Percentiles rank a stretch among this genome's conserved stretches.
Conservation (phyloP, 2,329 filamentous ascomycete genomes). For the Chaetomium globosum region DNA sequence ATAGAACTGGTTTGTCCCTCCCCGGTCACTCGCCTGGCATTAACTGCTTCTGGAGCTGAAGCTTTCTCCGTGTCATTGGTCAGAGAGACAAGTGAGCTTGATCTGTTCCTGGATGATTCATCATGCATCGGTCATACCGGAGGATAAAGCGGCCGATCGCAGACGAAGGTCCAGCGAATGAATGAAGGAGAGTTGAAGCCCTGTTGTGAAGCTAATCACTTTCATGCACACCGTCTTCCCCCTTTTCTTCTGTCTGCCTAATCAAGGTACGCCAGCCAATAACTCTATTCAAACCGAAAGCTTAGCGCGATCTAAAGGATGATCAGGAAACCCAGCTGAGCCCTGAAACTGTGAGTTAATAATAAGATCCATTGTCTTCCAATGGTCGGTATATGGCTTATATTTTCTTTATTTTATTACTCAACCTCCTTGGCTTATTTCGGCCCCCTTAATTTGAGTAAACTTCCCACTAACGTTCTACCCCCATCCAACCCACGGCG, state of each 20-base stretch:
- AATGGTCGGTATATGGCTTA: too few species aligned
- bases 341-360: too few species aligned
- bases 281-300: too few species aligned
- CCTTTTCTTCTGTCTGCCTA: neutral
- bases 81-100: neutral
- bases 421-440: too few species aligned
- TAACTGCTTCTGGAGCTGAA: neutral
- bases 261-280: neutral
- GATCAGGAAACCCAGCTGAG: too few species aligned
- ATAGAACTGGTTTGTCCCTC: neutral
- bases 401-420: too few species aligned
- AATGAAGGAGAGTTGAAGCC: neutral
- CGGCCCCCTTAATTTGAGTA: too few species aligned
- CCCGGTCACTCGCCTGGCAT: neutral
- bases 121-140: neutral
- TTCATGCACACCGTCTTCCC: neutral
- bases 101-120: neutral
- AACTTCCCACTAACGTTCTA: neutral
- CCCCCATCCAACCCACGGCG: slow-evolving; percentile 23
- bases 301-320: too few species aligned
- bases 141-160: neutral
- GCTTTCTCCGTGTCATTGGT: neutral
- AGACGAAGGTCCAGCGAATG: neutral
- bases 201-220: neutral
- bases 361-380: too few species aligned